Percentiles rank a stretch among this genome's conserved stretches.
These are phyloP conservation scores for Globisporangium uncinulatum DNA, from an alignment of 352 stramenopile genomes.

Conservation along the genomic window DNA sequence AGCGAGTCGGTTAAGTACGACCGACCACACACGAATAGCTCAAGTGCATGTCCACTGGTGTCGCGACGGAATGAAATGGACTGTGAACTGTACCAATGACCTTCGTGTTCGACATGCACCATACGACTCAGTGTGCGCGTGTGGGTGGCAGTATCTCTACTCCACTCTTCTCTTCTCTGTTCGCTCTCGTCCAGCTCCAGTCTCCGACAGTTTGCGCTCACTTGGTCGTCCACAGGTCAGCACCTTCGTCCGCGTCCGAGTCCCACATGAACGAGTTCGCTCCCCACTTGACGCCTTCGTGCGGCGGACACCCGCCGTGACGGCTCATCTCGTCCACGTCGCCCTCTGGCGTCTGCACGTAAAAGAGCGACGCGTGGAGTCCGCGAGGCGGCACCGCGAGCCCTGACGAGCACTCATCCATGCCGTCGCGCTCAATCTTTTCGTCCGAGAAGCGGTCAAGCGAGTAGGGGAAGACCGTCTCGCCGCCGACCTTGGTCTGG, in stretches of 20 bases:
- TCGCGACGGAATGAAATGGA: too few relatives aligned
- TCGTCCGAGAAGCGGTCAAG: constrained; percentile 67
- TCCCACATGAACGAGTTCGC: constrained; percentile 88
- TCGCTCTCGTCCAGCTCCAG: not conserved
- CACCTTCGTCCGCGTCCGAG: constrained; percentile 73
- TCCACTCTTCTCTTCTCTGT: not conserved
- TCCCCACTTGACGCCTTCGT: constrained; percentile 83
- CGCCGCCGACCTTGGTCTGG: constrained; percentile 90
- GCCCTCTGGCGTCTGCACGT: constrained; percentile 75
- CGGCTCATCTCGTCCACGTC: constrained; percentile 71
- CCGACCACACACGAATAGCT: not conserved
- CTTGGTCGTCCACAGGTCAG: constrained; percentile 76
- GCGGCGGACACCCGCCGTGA: constrained; percentile 79
- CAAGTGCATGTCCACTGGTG: too few relatives aligned
- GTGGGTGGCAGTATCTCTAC: not conserved
- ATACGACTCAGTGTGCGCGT: too few relatives aligned
- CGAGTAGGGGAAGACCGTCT: constrained; percentile 97
- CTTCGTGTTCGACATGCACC: too few relatives aligned
- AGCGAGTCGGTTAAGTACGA: too few relatives aligned
- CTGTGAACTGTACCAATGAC: too few relatives aligned
- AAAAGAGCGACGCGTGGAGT: constrained; percentile 79
- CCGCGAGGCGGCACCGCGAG: constrained; percentile 65
- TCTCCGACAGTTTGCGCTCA: constrained; percentile 14
- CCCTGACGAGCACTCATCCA: constrained; percentile 75
- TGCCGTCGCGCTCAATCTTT: constrained; percentile 62